Evolutionary conservation across 2,329 filamentous ascomycete genomes (phyloP).

Genomic region (Pseudomassariella vexata): DNA sequence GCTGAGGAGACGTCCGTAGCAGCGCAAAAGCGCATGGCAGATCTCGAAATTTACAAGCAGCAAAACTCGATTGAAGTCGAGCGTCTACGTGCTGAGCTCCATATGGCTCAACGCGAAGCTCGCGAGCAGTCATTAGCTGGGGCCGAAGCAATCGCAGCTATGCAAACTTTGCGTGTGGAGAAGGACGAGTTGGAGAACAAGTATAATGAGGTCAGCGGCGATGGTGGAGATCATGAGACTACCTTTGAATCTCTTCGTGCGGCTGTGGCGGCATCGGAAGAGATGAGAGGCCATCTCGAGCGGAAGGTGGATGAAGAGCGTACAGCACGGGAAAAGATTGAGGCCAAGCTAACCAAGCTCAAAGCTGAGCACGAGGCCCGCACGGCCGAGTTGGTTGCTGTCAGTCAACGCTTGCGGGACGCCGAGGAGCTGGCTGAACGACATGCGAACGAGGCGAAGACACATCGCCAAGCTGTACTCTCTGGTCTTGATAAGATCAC

Average conservation of each 20-base stretch:
- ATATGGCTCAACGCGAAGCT: constrained; percentile 69
- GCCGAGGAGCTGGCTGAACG: constrained; percentile 84
- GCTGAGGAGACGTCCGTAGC: constrained; percentile 84
- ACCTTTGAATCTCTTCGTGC: constrained; percentile 71
- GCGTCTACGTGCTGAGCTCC: constrained; percentile 76
- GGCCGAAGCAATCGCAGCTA: constrained; percentile 68
- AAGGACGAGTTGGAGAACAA: constrained; percentile 70
- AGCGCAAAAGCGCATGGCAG: constrained; percentile 74
- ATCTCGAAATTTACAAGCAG: constrained; percentile 80
- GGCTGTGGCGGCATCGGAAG: constrained; percentile 72
- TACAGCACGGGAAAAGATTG: constrained; percentile 64
- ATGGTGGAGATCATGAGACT: constrained; percentile 61
- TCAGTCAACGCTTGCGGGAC: constrained; percentile 70
- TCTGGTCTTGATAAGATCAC: constrained; percentile 73
- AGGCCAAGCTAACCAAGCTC: constrained; percentile 70
- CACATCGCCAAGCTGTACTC: constrained; percentile 77
- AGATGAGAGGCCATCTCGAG: constrained; percentile 72
- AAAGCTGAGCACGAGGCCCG: constrained; percentile 78
- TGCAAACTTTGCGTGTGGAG: constrained; percentile 76
- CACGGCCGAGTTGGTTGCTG: constrained; percentile 69
- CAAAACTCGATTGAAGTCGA: constrained; percentile 81
- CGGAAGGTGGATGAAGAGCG: constrained; percentile 80
- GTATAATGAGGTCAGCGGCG: constrained; percentile 61
- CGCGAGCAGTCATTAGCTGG: constrained; percentile 76
- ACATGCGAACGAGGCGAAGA: constrained; percentile 79